Conservation (phyloP, 768 basidiomycete genomes). For the Hydnomerulius pinastri region DNA sequence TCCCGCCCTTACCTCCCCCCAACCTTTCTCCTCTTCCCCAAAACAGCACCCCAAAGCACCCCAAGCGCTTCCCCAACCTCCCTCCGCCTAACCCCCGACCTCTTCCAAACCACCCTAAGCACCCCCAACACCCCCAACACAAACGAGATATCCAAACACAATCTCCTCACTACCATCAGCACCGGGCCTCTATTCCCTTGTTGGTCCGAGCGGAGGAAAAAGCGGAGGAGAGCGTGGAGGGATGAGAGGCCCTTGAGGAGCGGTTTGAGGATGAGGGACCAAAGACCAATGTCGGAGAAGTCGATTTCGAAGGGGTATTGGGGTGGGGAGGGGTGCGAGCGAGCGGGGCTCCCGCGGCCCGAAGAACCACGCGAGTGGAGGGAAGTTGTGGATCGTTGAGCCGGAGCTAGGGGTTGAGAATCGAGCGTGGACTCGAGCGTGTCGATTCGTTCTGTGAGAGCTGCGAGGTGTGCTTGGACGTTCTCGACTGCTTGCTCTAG, state of each 20-base stretch:
- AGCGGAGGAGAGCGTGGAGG: conserved; percentile 51
- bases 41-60: conserved; percentile 69
- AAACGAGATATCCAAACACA: conserved; percentile 81
- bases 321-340: conserved; percentile 24
- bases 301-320: conserved; percentile 61
- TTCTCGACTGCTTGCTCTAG: conserved; percentile 80
- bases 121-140: conserved; percentile 63
- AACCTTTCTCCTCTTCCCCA: conserved; percentile 59
- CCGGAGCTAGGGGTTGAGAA: conserved; percentile 27
- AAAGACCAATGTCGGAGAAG: conserved; percentile 81
- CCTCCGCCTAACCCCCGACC: conserved; percentile 65
- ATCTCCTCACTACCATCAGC: conserved; percentile 65
- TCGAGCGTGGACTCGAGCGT: conserved; percentile 50
- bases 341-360: conserved; percentile 45
- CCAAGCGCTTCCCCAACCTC: conserved; percentile 68
- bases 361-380: conserved; percentile 40
- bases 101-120: conserved; percentile 61
- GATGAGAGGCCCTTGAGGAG: conserved; percentile 50
- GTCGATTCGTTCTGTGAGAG: conserved; percentile 82
- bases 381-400: conserved; percentile 42
- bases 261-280: conserved; percentile 73
- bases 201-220: no score
- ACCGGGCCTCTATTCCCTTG: conserved; percentile 62
- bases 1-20: conserved; percentile 35
- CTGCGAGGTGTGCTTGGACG: conserved; percentile 80